Percentiles rank a stretch among this genome's conserved stretches.
These are phyloP conservation scores for Abrus precatorius DNA, from an alignment of 306 rosid species.

Conservation along the genomic window DNA sequence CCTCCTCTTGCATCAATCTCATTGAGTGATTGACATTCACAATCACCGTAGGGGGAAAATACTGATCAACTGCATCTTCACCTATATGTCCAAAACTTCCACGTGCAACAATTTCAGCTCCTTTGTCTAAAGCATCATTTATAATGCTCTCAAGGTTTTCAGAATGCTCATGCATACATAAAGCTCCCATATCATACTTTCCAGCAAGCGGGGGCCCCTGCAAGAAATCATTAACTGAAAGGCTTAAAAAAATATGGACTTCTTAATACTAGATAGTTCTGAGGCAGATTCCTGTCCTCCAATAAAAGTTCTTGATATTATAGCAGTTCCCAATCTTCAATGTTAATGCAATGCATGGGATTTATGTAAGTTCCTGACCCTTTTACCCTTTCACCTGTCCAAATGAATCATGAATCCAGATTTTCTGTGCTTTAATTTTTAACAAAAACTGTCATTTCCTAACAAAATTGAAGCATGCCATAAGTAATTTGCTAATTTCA, in stretches of 20 bases:
- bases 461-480: not conserved
- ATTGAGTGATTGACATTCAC: slow-evolving; percentile 89
- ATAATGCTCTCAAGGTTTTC: slow-evolving; percentile 91
- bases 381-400: not conserved
- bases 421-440: not conserved
- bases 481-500: slow-evolving; percentile 1
- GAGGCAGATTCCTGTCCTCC: slow-evolving; percentile 5
- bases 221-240: slow-evolving; percentile 45
- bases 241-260: not conserved
- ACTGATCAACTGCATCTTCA: slow-evolving; percentile 94
- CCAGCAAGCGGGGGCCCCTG: slow-evolving; percentile 95
- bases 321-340: slow-evolving; percentile 21
- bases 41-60: slow-evolving; percentile 88
- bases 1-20: slow-evolving; percentile 99
- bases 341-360: slow-evolving; percentile 13
- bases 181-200: slow-evolving; percentile 94
- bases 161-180: slow-evolving; percentile 94
- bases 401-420: not conserved
- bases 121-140: slow-evolving; percentile 85
- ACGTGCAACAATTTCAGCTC: slow-evolving; percentile 89
- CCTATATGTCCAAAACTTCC: slow-evolving; percentile 90
- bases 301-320: not conserved
- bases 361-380: not conserved
- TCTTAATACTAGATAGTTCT: slow-evolving; percentile 10
- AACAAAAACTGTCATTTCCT: slow-evolving; percentile 10